phyloP scores from a whole-genome alignment of 331 rosid species.

The Pyrus hybrid region DNA sequence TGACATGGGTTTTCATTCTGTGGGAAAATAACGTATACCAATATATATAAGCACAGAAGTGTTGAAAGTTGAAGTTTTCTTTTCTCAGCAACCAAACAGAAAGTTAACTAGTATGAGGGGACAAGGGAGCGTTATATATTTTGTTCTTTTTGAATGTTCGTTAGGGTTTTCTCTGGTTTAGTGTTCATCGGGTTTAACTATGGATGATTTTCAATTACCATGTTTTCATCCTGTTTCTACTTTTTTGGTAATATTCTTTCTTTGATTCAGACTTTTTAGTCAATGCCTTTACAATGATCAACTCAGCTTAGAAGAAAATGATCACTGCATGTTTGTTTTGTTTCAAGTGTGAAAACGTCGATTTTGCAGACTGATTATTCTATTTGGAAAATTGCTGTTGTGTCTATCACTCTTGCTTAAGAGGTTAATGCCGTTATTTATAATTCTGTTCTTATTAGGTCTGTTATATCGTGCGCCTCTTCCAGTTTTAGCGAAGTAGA shows the following conservation, averaged over 20 bases:
- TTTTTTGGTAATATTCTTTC: neutral
- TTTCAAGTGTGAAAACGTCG: neutral
- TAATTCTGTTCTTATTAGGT: neutral
- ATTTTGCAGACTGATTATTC: neutral
- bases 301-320: neutral
- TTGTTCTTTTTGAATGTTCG: neutral
- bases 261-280: neutral
- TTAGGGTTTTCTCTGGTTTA: too few relatives aligned
- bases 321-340: neutral
- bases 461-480: neutral
- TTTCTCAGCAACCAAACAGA: conserved; percentile 17
- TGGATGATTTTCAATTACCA: neutral
- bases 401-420: neutral
- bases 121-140: neutral
- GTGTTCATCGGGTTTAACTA: neutral
- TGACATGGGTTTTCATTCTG: conserved; percentile 9
- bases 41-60: neutral
- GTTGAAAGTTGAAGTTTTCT: neutral
- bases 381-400: neutral
- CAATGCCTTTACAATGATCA: neutral
- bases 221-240: neutral
- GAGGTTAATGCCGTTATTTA: too few relatives aligned
- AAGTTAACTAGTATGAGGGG: neutral
- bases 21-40: neutral
- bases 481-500: neutral